phyloP scores from a whole-genome alignment of 495 filamentous ascomycete genomes.

The Penicillium paradoxum region DNA sequence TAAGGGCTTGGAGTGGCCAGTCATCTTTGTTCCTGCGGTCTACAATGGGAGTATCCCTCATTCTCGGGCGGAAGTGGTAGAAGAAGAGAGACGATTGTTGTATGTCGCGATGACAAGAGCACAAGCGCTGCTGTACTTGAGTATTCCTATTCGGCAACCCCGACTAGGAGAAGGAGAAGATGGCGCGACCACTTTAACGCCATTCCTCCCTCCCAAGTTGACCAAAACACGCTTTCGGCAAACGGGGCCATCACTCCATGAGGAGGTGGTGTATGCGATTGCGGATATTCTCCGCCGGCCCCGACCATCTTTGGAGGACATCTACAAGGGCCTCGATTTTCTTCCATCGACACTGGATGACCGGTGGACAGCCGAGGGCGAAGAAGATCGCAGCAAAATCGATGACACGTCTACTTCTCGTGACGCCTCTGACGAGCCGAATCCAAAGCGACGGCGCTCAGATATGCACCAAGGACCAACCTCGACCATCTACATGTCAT shows the following conservation, averaged over 20 bases:
- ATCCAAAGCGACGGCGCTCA: conserved; percentile 33
- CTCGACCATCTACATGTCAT: conserved; percentile 21
- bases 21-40: conserved; percentile 88
- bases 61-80: conserved; percentile 79
- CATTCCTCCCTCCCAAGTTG: conserved; percentile 53
- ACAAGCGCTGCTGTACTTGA: conserved; percentile 85
- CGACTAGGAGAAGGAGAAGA: conserved; percentile 49
- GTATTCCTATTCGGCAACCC: conserved; percentile 65
- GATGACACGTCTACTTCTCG: conserved; percentile 16
- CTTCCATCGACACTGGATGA: conserved; percentile 55
- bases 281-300: conserved; percentile 58
- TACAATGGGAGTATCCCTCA: conserved; percentile 95
- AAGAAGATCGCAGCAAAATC: conserved; percentile 40
- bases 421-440: conserved; percentile 19
- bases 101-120: conserved; percentile 99
- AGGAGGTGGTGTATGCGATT: conserved; percentile 52
- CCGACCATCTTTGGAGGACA: conserved; percentile 45
- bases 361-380: conserved; percentile 57
- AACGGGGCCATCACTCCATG: conserved; percentile 54
- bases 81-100: conserved; percentile 85
- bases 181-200: conserved; percentile 49
- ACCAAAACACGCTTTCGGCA: conserved; percentile 47
- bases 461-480: conserved; percentile 22
- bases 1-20: conserved; percentile 96
- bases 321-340: conserved; percentile 42